Evolutionary conservation across 2,329 filamentous ascomycete species (phyloP), one percentile per base, ranked within the genome.

Genomic region (Claviceps pusilla): DNA sequence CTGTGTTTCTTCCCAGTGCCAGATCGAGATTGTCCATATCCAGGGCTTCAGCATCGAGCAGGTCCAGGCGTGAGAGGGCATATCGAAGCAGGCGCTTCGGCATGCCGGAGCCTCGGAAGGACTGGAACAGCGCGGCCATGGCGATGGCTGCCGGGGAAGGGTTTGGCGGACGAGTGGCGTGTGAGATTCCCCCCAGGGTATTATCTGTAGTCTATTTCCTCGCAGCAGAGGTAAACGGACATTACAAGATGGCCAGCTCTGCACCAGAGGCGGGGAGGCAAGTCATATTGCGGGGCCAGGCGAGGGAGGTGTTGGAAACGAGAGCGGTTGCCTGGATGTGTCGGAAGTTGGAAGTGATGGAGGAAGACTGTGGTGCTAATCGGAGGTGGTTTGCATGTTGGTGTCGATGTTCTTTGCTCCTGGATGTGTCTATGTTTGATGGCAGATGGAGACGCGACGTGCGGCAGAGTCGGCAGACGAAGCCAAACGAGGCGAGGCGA

Each of bases 31-130:
- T 88, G 59, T 93, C 89, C 57, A 93, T 77, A 64, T 96, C 87
- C 60, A 96, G 74, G 12, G 86, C 84, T 65, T 94, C 86, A 55
- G 88, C 86, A 64, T 97, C 93, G 56, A 98, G 80, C 54, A 96
- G 76, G 61, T 95, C 89, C 56, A 95, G 76, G 55, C 84, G 83
- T 29, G 86, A 85, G 46, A 98, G 75, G 51, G 84, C 88, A 73
- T 93, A 95, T 61, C 88, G 84, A 59, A 97, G 78, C 63, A 97
- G 77, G 68, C 86, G 83, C 77, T 93, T 95, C 72, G 90, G 87
- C 75, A 95, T 88, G 61, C 81, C 87, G 59, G 89, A 80, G 67
- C 71, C 75, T 63, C 74, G 71, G 63, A 82, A 80, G 55, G 75
- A 76, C 69, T 76, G 83, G 64, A 93, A 79, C 66, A 87, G 82